Percentiles rank a stretch among this genome's conserved stretches.
Conservation (phyloP, 2,329 filamentous ascomycete genomes). For the Raffaelea albimanens region DNA sequence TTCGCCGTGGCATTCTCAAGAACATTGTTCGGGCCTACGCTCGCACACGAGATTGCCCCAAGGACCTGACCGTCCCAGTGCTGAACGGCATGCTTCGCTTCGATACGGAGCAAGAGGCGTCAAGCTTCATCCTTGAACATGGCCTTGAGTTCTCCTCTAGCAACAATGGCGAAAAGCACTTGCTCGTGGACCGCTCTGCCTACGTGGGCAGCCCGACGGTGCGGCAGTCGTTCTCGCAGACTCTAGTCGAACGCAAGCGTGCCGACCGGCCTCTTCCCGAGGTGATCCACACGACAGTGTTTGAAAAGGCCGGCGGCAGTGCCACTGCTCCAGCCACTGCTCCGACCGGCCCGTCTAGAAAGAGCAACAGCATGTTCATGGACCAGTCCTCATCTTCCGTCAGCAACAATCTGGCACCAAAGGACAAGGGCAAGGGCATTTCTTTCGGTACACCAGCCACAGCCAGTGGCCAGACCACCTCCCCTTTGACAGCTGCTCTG, state of each 20-base stretch:
- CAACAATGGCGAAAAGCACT: conserved; percentile 20
- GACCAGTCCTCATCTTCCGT: background rate
- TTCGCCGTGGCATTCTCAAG: conserved; percentile 49
- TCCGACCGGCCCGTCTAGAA: background rate
- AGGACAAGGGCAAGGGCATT: background rate
- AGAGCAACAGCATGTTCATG: conserved; percentile 9
- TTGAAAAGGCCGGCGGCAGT: conserved; percentile 23
- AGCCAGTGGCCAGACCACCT: background rate
- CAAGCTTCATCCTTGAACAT: conserved; percentile 53
- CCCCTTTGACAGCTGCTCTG: background rate
- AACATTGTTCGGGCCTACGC: conserved; percentile 46
- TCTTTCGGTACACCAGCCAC: background rate
- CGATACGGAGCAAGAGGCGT: conserved; percentile 57
- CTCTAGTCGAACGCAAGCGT: conserved; percentile 52
- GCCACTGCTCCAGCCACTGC: background rate
- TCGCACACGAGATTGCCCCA: conserved; percentile 45
- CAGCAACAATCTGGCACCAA: background rate
- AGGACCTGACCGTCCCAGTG: conserved; percentile 47
- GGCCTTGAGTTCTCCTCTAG: conserved; percentile 40
- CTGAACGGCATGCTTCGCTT: conserved; percentile 54
- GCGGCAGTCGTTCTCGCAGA: conserved; percentile 45
- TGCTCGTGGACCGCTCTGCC: conserved; percentile 34
- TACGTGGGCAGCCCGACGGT: conserved; percentile 38
- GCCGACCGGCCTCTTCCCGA: conserved; percentile 39
- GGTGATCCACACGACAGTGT: conserved; percentile 47